Percentiles rank a stretch among this genome's conserved stretches.
phyloP scores from a whole-genome alignment of 768 basidiomycete genomes.

The Tulasnella sp. region DNA sequence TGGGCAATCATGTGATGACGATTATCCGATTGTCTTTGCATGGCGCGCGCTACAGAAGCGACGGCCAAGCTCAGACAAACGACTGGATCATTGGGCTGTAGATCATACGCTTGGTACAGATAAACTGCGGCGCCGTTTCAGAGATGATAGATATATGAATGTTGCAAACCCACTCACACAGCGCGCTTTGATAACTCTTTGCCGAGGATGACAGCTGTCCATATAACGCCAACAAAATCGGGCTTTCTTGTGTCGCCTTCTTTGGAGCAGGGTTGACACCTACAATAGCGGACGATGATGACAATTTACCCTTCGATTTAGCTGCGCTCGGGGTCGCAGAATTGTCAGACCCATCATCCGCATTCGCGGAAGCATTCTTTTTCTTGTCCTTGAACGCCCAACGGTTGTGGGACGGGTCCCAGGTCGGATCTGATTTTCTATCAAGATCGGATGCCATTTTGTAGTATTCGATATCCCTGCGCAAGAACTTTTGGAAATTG shows the following conservation, averaged over 20 bases:
- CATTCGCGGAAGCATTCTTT: not conserved
- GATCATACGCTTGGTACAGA: conserved; percentile 77
- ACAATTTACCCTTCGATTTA: conserved; percentile 19
- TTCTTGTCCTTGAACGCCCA: conserved; percentile 33
- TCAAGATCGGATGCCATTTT: conserved; percentile 57
- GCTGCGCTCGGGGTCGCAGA: conserved; percentile 4
- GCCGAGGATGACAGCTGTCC: conserved; percentile 76
- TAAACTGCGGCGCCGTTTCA: conserved; percentile 49
- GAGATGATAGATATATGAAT: not conserved
- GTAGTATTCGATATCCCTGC: conserved; percentile 63
- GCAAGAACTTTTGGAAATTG: conserved; percentile 72
- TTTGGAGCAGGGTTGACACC: conserved; percentile 1
- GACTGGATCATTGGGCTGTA: conserved; percentile 73
- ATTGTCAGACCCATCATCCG: conserved; percentile 34
- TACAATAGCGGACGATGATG: conserved; percentile 32
- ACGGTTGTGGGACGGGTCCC: conserved; percentile 50
- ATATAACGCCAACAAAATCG: conserved; percentile 60
- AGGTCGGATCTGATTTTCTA: conserved; percentile 38
- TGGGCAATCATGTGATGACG: conserved; percentile 80
- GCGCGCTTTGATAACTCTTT: conserved; percentile 81
- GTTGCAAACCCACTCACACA: conserved; percentile 53
- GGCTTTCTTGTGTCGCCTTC: conserved; percentile 53
- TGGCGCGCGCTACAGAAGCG: conserved; percentile 78
- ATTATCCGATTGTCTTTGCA: conserved; percentile 92
- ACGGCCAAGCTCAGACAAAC: conserved; percentile 75